Base-by-base conservation (phyloP, 208 protist species). In the Acanthamoeba quina region DNA sequence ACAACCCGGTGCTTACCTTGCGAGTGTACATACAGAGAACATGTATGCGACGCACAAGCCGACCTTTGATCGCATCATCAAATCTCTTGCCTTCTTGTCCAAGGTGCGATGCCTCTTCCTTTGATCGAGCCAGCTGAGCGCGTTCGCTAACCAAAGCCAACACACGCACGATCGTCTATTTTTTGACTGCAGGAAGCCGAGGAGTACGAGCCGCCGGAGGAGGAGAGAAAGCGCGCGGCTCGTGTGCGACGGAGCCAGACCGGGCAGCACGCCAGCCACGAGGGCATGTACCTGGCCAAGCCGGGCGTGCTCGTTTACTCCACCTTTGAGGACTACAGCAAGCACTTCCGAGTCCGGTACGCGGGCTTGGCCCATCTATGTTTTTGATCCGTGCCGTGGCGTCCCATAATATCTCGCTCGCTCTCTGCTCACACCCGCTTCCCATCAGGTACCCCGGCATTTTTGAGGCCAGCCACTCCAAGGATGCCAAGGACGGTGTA, bases 201-300 rank as follows among this genome's bases (percentile, higher is more conserved):
- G 41, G 72, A 80, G 72, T 80, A 80, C 21, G 72, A 80, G 37
- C 72, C 72, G 10, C 72, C 72, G 19, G 72, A 44, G 24, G 72
- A 80, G 29, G 72, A 80, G 37, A 44, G 72, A 9, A 80, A 80
- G 72, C 31, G 72, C 15, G 72, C 72, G 31, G 44, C 72, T 49
- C 72, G 72, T n/a, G 6, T 80, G 19, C 72, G 72, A 70, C 64
- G 64, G 0, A 70, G 9, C 21, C 31, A 80, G 72, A 19, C 72
- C 41, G 72, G 21, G 10, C 72, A 44, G 17, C 37, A 10, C 72
- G 19, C 41, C 9, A 80, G 72, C 37, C 72, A 80, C 41, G 72
- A 80, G 72, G 72, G n/a, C 31, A 80, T 80, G 72, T 80, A 80
- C 31, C 37, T 80, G 41, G 19, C 72, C 15, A 80, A 80, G 41